Evolutionary conservation across 2,329 filamentous ascomycete genomes (phyloP), one percentile per base, ranked within the genome.

Genomic region (Aspergillus sp.): DNA sequence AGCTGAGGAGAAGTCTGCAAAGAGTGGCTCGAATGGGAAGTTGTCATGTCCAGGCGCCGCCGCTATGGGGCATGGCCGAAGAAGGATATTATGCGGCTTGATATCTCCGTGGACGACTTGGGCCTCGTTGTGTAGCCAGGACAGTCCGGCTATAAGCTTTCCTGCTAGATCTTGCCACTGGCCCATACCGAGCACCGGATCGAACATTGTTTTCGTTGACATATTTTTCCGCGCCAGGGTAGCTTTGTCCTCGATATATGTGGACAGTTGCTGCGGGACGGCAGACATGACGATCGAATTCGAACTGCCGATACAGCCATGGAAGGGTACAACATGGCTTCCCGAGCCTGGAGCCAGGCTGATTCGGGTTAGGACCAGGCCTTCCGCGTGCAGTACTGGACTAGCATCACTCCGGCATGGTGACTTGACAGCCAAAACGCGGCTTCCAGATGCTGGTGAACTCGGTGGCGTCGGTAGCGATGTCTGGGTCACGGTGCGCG

Each of bases 51-150:
- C n/a, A n/a, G n/a, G n/a, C n/a, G n/a, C n/a, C n/a, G n/a, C n/a
- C 5, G 39, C 32, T 3, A 37, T 36, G n/a, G 39, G 28, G 4
- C 46, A 38, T 14, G 47, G 43, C 3, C 48, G 51, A 2, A 69
- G 48, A 1, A 68, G 50, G 16, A 68, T 49, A 25, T 68, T 69
- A 28, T 60, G 56, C 4, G 63, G 64, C 38, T 69, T 69, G 45
- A 69, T 60, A 45, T 68, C 65, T 1, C 63, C 65, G 40, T 70
- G 67, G 2, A 68, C 55, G 3, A 69, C 51, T 4, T 54, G 51
- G 2, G 57, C 51, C 3, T 42, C 39, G 20, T 47, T 42, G 31
- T 69, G 67, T 5, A 70, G 49, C 61, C 64, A 70, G 5, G 46
- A 43, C 2, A 69, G 50, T 1, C 63, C 58, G 5, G 42, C 34